Evolutionary conservation across 164 flowering plant species (phyloP), one percentile per base, ranked within the genome.

Genomic region (Protea cynaroides): DNA sequence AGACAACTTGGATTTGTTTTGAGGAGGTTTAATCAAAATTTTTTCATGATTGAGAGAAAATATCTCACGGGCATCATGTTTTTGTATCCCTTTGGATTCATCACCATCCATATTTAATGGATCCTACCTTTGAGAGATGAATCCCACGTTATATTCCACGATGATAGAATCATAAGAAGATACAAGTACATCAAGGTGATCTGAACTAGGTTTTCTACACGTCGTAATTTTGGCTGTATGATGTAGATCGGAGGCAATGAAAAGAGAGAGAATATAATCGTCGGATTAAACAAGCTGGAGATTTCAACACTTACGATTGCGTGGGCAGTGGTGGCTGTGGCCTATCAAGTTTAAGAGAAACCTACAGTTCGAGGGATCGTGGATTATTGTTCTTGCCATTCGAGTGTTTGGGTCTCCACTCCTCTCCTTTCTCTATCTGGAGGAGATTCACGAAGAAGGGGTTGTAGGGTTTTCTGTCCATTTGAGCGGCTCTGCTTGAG

Each of bases 331-430:
- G 61, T 58, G 69, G 56, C 25, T 7, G 19, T 36, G 60, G 69
- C 67, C 72, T 79, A n/a, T n/a, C n/a, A n/a, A n/a, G n/a, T 59
- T 79, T 76, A 79, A 61, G 69, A 57, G 57, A 56, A 37, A 25
- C 62, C 60, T 68, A 18, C 25, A 0, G 25, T 18, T 25, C 56
- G 56, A 23, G 14, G 13, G 17, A 25, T 53, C 65, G 15, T 18
- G 25, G 47, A 43, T 19, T 34, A 14, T 58, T 10, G 49, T 14
- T 11, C 37, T 36, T 56, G 11, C 23, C 15, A 22, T 7, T 52
- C 44, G 25, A 15, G 51, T 38, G 58, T 23, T 54, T 1, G 50
- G 56, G 61, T 64, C 49, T 53, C 65, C 63, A 55, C 51, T 49
- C 46, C 46, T 47, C 24, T 17, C 17, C 55, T 15, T 62, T 21